Percentiles rank a stretch among this genome's conserved stretches.
Evolutionary conservation across 768 basidiomycete genomes (phyloP).

Genomic region (Mycena floridula): DNA sequence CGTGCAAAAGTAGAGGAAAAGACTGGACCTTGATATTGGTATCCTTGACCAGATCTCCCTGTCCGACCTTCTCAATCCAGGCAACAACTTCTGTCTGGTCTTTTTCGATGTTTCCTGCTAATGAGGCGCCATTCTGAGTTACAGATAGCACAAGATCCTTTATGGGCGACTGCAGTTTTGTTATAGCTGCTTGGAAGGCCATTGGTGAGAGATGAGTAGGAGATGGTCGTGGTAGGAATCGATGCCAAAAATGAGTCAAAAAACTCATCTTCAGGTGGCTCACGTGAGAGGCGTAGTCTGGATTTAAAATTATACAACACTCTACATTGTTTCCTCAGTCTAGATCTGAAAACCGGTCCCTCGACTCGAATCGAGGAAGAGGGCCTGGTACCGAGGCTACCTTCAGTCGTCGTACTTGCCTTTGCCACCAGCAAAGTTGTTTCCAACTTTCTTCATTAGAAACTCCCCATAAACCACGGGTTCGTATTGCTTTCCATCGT

Average conservation of each 20-base stretch:
- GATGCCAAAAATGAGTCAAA: conserved; percentile 31
- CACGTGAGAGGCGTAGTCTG: not conserved
- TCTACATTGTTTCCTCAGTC: too few relatives aligned
- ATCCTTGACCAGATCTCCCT: conserved; percentile 40
- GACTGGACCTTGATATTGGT: conserved; percentile 44
- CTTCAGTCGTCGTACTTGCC: conserved; percentile 26
- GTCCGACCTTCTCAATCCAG: conserved; percentile 66
- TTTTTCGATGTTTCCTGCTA: conserved; percentile 49
- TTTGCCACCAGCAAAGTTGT: conserved; percentile 54
- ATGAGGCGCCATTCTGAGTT: conserved; percentile 35
- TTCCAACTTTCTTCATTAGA: conserved; percentile 62
- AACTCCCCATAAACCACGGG: conserved; percentile 76
- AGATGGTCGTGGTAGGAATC: conserved; percentile 30
- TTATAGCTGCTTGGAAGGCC: conserved; percentile 46
- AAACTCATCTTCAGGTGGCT: conserved; percentile 10
- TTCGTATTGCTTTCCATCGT: conserved; percentile 26
- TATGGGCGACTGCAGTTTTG: conserved; percentile 39
- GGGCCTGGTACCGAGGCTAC: too few relatives aligned
- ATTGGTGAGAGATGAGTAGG: conserved; percentile 28
- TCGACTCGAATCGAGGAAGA: too few relatives aligned
- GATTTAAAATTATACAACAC: not conserved
- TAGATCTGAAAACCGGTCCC: too few relatives aligned
- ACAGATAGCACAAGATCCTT: conserved; percentile 52
- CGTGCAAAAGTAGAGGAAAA: not conserved
- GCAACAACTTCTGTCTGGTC: conserved; percentile 57